These are phyloP conservation scores for Fistulifera pelliculosa DNA, from an alignment of 108 stramenopile genomes.

Conservation along the genomic window DNA sequence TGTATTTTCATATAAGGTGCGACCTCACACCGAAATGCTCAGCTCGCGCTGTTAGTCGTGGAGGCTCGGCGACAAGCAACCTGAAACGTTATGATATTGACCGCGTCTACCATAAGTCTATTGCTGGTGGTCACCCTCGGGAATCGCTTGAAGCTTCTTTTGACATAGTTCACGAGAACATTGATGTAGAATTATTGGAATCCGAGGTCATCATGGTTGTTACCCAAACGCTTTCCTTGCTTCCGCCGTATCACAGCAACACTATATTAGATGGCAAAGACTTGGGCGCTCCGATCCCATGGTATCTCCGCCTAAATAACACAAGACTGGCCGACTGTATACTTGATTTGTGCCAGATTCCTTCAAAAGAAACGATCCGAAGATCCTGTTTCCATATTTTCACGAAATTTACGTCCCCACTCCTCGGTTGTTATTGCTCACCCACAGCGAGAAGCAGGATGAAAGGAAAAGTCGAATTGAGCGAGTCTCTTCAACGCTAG, in stretches of 20 bases:
- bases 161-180: slow-evolving; percentile 64
- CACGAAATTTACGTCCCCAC: slow-evolving; percentile 43
- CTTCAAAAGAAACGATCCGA: slow-evolving; percentile 35
- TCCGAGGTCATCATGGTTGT: slow-evolving; percentile 56
- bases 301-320: slow-evolving; percentile 62
- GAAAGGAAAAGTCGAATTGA: slow-evolving; percentile 21
- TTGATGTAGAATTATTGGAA: slow-evolving; percentile 34
- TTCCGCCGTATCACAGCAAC: slow-evolving; percentile 6
- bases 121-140: slow-evolving; percentile 67
- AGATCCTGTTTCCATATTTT: slow-evolving; percentile 39
- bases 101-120: slow-evolving; percentile 52
- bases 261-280: slow-evolving; percentile 15
- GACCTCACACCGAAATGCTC: background rate
- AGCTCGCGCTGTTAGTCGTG: slow-evolving; percentile 64
- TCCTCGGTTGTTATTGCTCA: slow-evolving; percentile 14
- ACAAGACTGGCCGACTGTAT: slow-evolving; percentile 58
- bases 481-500: slow-evolving; percentile 24
- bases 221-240: slow-evolving; percentile 37
- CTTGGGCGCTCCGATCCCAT: slow-evolving; percentile 34
- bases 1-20: background rate
- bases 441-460: slow-evolving; percentile 19
- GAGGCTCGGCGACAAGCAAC: slow-evolving; percentile 47
- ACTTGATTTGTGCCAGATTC: slow-evolving; percentile 65
- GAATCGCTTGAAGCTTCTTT: slow-evolving; percentile 73
- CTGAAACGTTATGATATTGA: slow-evolving; percentile 66